Evolutionary conservation across 2,329 filamentous ascomycete species (phyloP).

Genomic region (Curvularia hawaiiensis): DNA sequence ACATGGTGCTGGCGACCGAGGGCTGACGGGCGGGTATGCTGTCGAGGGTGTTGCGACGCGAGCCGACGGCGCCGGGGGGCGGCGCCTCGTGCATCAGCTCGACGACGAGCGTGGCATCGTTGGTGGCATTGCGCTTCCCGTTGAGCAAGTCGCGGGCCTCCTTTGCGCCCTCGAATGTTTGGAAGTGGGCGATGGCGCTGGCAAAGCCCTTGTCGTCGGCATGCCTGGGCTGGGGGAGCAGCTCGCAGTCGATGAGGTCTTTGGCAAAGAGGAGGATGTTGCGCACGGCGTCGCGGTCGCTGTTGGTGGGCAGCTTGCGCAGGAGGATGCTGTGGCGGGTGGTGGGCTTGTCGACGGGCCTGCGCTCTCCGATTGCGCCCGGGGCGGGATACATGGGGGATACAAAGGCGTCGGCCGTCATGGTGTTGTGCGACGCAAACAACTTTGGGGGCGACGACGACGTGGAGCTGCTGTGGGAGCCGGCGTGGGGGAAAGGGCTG

Average conservation of each 20-base stretch:
- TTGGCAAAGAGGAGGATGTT: constrained; percentile 70
- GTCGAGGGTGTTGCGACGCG: constrained; percentile 62
- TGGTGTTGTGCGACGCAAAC: constrained; percentile 43
- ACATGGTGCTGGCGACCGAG: constrained; percentile 53
- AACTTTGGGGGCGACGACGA: constrained; percentile 48
- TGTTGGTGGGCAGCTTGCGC: constrained; percentile 64
- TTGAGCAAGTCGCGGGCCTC: constrained; percentile 64
- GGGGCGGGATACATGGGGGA: constrained; percentile 48
- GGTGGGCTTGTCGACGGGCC: constrained; percentile 43
- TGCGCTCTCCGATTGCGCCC: constrained; percentile 50
- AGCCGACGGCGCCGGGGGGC: constrained; percentile 48
- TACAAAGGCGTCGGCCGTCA: constrained; percentile 50
- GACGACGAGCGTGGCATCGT: constrained; percentile 63
- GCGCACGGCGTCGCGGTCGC: constrained; percentile 62
- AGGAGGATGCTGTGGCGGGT: constrained; percentile 55
- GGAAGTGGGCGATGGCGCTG: constrained; percentile 65
- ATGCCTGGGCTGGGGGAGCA: constrained; percentile 58
- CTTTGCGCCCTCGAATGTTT: constrained; percentile 61
- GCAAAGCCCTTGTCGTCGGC: constrained; percentile 62
- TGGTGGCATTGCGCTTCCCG: constrained; percentile 66
- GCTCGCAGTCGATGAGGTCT: constrained; percentile 64
- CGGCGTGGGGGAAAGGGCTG: constrained; percentile 47
- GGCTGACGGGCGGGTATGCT: constrained; percentile 50
- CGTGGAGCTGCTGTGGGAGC: constrained; percentile 48
- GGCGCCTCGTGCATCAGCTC: constrained; percentile 57